Conservation (phyloP, 2,329 filamentous ascomycete species). For the Arthroderma sp. region DNA sequence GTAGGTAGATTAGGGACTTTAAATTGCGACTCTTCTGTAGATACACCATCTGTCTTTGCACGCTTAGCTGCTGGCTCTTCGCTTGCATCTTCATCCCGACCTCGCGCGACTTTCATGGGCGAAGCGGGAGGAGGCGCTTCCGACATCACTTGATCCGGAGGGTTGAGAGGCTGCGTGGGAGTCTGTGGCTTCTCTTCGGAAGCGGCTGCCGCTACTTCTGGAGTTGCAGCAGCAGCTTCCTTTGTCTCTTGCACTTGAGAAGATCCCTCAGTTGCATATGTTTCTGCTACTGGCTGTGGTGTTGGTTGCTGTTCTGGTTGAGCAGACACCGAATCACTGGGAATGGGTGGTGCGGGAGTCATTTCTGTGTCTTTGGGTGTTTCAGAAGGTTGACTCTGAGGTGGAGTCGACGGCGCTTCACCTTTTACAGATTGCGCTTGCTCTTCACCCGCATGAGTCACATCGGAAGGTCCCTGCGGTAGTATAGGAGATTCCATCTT, state of each 20-base stretch:
- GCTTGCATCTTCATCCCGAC: slow-evolving; percentile 58
- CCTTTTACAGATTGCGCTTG: background rate
- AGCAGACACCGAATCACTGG: slow-evolving; percentile 18
- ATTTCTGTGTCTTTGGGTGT: background rate
- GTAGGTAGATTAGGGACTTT: slow-evolving; percentile 32
- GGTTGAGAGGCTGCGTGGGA: background rate
- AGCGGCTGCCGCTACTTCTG: background rate
- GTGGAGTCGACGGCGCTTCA: background rate
- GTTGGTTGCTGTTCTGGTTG: slow-evolving; percentile 14
- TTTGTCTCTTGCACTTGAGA: background rate
- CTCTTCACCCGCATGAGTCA: background rate
- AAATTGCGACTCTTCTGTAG: slow-evolving; percentile 29
- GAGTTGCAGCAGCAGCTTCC: background rate
- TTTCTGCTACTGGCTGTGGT: background rate
- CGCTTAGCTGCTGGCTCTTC: slow-evolving; percentile 64
- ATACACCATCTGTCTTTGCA: slow-evolving; percentile 54
- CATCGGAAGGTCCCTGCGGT: too few relatives aligned
- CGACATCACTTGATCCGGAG: slow-evolving; percentile 39
- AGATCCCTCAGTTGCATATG: background rate
- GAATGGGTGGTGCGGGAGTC: background rate
- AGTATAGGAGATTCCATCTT: background rate
- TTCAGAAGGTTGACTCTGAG: too few relatives aligned
- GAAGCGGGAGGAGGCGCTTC: slow-evolving; percentile 34
- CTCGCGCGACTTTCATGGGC: slow-evolving; percentile 52
- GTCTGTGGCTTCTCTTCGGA: background rate